Base-by-base conservation (phyloP, 805 yeast genomes). In the Starmerella tilneyi region DNA sequence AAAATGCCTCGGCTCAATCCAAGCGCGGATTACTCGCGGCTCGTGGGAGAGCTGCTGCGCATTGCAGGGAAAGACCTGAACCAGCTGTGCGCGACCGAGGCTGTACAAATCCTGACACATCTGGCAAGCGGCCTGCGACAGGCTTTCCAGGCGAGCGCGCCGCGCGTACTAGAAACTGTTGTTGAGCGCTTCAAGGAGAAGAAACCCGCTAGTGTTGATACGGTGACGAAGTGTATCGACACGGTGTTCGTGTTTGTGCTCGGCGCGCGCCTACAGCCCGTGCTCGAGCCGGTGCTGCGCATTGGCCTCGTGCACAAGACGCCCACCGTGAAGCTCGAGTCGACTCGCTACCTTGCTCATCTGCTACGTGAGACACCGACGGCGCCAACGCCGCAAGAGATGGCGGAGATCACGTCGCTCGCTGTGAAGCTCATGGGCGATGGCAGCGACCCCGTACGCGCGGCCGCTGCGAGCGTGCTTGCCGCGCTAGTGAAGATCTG, bases 161-260 rank as follows among this genome's bases (percentile, higher is more conserved):
- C 67, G 0, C 43, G 44, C 9, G 55, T 70, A 1, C 71, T 84
- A 2, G 65, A 84, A 21, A 79, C 92, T 0, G 62, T 83, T 46
- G 63, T 92, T 34, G 96, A 85, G 53, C 72, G 96, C 55, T 75
- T 84, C 12, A 88, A 85, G 58, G 98, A 92, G 60, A 86, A 83
- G 67, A 89, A 89, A 57, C 79, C 74, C 21, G 67, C 79, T 3
- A 92, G 85, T 0, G 67, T 81, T 2, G 86, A 79, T 20, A 81
- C 92, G 0, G 66, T 89, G n/a, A 67, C 70, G 16, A 63, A 61
- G 21, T 79, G 89, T 0, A 66, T 88, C 43, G 82, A 79, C 60
- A 73, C 81, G 56, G 27, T 65, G 65, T 48, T 67, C 79, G 9
- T 70, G 76, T 0, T 65, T 75, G 19, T 47, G 56, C 37, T 51